Percentiles rank a stretch among this genome's conserved stretches.
These are phyloP conservation scores for Penicillium diatomitis DNA, from an alignment of 495 filamentous ascomycete genomes.

Conservation along the genomic window DNA sequence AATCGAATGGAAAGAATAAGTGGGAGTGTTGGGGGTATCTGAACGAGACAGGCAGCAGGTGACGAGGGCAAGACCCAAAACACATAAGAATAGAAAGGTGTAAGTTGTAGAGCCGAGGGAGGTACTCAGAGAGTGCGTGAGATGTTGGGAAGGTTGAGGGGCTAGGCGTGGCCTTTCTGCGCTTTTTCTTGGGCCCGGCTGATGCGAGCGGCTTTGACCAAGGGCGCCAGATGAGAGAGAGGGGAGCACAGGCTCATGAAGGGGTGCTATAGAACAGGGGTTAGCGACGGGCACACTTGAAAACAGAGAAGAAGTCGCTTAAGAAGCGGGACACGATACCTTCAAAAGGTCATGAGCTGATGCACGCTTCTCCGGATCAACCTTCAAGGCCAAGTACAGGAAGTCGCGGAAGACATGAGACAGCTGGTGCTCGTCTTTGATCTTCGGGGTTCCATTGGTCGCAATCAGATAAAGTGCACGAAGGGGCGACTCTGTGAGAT, in stretches of 20 bases:
- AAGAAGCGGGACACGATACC: constrained; percentile 38
- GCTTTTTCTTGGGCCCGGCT: constrained; percentile 80
- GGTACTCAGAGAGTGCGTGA: background rate
- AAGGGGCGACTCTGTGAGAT: constrained; percentile 89
- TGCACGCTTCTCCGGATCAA: constrained; percentile 92
- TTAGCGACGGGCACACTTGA: constrained; percentile 14
- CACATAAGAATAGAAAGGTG: background rate
- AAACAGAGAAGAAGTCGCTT: background rate
- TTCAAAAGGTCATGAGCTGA: constrained; percentile 86
- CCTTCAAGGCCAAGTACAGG: constrained; percentile 80
- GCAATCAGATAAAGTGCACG: constrained; percentile 93
- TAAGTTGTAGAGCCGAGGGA: constrained; percentile 8
- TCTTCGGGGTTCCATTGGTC: constrained; percentile 88
- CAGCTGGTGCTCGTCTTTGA: constrained; percentile 85
- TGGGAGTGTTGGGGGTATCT: constrained; percentile 34
- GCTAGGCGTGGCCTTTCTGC: constrained; percentile 44
- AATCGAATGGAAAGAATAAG: constrained; percentile 24
- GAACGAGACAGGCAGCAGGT: constrained; percentile 27
- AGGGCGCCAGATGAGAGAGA: constrained; percentile 65
- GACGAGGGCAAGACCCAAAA: constrained; percentile 4
- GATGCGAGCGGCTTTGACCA: constrained; percentile 77
- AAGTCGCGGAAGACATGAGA: constrained; percentile 81
- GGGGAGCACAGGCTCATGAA: constrained; percentile 75
- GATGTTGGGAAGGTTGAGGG: background rate
- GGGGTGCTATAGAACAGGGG: constrained; percentile 54